Evolutionary conservation across 192 early-diverging fungal genomes (phyloP).

Genomic region (Coemansia sp.): DNA sequence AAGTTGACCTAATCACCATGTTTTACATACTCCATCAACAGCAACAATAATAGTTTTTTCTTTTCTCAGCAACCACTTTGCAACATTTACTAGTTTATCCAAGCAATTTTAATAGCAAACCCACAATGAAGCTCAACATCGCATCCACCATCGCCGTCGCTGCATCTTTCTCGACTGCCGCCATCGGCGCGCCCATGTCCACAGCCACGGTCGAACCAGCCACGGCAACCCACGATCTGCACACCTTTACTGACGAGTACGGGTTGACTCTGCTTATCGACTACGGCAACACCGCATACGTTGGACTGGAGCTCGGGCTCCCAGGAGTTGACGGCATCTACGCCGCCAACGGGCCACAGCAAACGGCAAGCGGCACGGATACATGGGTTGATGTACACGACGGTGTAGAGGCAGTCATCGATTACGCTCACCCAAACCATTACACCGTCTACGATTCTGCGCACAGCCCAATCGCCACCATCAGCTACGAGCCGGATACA

Average conservation of each 20-base stretch:
- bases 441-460: slow-evolving; percentile 34
- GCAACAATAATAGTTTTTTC: too few relatives aligned
- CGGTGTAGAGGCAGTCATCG: slow-evolving; percentile 34
- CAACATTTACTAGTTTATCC: neutral
- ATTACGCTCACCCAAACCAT: slow-evolving; percentile 26
- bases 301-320: slow-evolving; percentile 8
- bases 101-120: neutral
- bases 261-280: slow-evolving; percentile 37
- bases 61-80: neutral
- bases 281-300: slow-evolving; percentile 29
- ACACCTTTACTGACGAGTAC: slow-evolving; percentile 27
- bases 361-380: slow-evolving; percentile 12
- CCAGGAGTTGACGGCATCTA: slow-evolving; percentile 36
- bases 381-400: slow-evolving; percentile 39
- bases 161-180: slow-evolving; percentile 9
- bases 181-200: neutral
- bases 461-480: slow-evolving; percentile 21
- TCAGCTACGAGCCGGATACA: neutral
- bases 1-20: too few relatives aligned
- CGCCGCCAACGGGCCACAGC: slow-evolving; percentile 7
- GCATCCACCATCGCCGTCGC: neutral
- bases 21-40: too few relatives aligned
- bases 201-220: neutral
- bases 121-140: neutral
- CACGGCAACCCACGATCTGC: slow-evolving; percentile 17